Evolutionary conservation across 2,329 filamentous ascomycete genomes (phyloP).

Genomic region (Plectosphaerella sp.): DNA sequence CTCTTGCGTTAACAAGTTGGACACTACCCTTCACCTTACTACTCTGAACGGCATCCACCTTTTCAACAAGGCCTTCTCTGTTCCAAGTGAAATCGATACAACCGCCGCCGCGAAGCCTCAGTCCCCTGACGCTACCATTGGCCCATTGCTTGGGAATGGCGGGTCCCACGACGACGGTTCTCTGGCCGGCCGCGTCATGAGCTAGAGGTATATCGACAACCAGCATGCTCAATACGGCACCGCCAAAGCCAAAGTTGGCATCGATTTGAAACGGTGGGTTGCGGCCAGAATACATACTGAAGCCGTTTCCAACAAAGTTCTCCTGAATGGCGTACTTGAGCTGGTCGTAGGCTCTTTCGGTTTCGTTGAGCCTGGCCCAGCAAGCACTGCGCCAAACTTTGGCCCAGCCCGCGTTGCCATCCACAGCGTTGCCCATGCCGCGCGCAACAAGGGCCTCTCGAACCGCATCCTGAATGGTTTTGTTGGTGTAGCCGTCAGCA

Average conservation of each 20-base stretch:
- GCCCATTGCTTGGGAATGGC: slow-evolving; percentile 41
- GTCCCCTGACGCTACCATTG: slow-evolving; percentile 35
- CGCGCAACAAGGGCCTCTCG: slow-evolving; percentile 38
- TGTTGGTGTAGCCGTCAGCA: slow-evolving; percentile 34
- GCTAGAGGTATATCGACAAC: slow-evolving; percentile 40
- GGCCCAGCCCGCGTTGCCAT: slow-evolving; percentile 52
- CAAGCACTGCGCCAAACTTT: slow-evolving; percentile 55
- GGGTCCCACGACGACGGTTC: slow-evolving; percentile 38
- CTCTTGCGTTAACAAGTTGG: no score
- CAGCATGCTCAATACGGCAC: slow-evolving; percentile 45
- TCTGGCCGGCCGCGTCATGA: slow-evolving; percentile 13
- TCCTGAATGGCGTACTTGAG: slow-evolving; percentile 41
- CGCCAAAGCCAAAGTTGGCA: slow-evolving; percentile 50
- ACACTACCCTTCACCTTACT: no score
- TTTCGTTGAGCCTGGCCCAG: slow-evolving; percentile 51
- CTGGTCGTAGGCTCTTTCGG: slow-evolving; percentile 41
- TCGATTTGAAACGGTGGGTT: slow-evolving; percentile 53
- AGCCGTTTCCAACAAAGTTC: slow-evolving; percentile 45
- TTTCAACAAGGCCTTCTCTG: slow-evolving; percentile 25
- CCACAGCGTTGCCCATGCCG: slow-evolving; percentile 37
- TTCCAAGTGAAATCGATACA: slow-evolving; percentile 39
- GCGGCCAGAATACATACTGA: slow-evolving; percentile 45
- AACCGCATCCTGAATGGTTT: slow-evolving; percentile 37
- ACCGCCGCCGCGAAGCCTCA: slow-evolving; percentile 38
- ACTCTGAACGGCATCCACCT: slow-evolving; percentile 4